Conservation (phyloP, 805 yeast species). For the Wickerhamomyces ciferrii region DNA sequence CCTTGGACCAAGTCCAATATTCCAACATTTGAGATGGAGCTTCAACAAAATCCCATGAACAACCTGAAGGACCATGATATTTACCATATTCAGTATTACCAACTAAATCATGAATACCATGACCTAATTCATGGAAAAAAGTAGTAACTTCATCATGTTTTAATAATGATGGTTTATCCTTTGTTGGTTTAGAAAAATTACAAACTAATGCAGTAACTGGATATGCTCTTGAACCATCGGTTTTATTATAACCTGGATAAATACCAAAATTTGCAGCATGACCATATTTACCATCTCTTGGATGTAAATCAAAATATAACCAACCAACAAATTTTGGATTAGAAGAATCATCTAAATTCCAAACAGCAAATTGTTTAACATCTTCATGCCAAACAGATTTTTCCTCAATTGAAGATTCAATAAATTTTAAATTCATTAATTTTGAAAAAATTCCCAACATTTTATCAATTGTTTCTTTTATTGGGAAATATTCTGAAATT, state of each 20-base stretch:
- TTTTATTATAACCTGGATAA: slow-evolving; percentile 49
- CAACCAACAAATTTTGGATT: slow-evolving; percentile 66
- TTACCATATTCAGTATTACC: slow-evolving; percentile 60
- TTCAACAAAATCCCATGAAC: slow-evolving; percentile 84
- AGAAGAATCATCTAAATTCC: slow-evolving; percentile 49
- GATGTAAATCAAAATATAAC: slow-evolving; percentile 76
- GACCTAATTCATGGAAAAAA: slow-evolving; percentile 87
- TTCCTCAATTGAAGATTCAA: slow-evolving; percentile 35
- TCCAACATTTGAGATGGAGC: slow-evolving; percentile 90
- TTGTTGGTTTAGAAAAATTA: slow-evolving; percentile 74
- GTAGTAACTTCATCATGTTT: slow-evolving; percentile 78
- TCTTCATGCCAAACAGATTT: slow-evolving; percentile 71
- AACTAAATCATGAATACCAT: slow-evolving; percentile 76
- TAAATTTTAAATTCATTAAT: slow-evolving; percentile 64
- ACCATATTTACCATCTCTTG: slow-evolving; percentile 82
- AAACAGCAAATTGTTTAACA: slow-evolving; percentile 68
- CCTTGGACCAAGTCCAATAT: slow-evolving; percentile 79
- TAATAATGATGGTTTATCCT: slow-evolving; percentile 65
- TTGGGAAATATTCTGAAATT: slow-evolving; percentile 75
- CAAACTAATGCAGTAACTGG: slow-evolving; percentile 81
- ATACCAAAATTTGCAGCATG: slow-evolving; percentile 84
- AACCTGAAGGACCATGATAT: slow-evolving; percentile 70
- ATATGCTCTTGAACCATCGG: slow-evolving; percentile 43
- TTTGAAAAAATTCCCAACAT: slow-evolving; percentile 71
- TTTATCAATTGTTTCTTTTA: slow-evolving; percentile 56